Evolutionary conservation across 1,284 basidiomycete genomes (phyloP).

Genomic region (Trametes sp.): DNA sequence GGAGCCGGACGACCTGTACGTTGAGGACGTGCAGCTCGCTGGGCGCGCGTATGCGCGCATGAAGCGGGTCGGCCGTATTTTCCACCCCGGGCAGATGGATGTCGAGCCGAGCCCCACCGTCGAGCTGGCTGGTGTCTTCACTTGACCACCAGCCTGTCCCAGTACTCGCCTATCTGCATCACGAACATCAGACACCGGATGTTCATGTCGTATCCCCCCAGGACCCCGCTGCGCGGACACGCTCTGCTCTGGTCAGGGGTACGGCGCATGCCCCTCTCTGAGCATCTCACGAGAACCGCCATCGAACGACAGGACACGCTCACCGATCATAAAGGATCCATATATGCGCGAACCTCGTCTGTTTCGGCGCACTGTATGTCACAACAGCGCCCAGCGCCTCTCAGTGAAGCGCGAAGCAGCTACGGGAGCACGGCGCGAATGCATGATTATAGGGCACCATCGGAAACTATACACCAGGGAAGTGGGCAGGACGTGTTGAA

Average conservation of each 20-base stretch:
- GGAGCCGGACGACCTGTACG: constrained; percentile 7
- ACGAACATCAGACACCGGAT: not conserved
- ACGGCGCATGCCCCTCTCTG: too few species aligned
- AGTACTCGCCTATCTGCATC: not conserved
- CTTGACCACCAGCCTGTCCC: not conserved
- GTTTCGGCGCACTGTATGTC: not conserved
- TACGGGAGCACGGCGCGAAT: constrained; percentile 1
- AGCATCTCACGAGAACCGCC: too few species aligned
- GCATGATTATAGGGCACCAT: constrained; percentile 6
- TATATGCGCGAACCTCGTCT: not conserved
- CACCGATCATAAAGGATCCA: not conserved
- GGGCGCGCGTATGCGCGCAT: not conserved
- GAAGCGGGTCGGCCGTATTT: not conserved
- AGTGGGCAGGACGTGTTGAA: too few species aligned
- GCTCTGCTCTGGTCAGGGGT: too few species aligned
- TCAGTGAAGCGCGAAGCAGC: not conserved
- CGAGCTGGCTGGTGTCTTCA: not conserved
- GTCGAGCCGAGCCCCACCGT: not conserved
- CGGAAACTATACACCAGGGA: constrained; percentile 4
- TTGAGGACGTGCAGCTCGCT: constrained; percentile 3
- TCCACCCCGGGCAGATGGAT: not conserved
- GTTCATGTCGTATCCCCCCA: too few species aligned
- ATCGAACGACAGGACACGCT: too few species aligned
- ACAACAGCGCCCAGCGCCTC: too few species aligned
- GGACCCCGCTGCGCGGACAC: too few species aligned